Base-by-base conservation (phyloP, 2,329 filamentous ascomycete species). In the Monosporascus ibericus region DNA sequence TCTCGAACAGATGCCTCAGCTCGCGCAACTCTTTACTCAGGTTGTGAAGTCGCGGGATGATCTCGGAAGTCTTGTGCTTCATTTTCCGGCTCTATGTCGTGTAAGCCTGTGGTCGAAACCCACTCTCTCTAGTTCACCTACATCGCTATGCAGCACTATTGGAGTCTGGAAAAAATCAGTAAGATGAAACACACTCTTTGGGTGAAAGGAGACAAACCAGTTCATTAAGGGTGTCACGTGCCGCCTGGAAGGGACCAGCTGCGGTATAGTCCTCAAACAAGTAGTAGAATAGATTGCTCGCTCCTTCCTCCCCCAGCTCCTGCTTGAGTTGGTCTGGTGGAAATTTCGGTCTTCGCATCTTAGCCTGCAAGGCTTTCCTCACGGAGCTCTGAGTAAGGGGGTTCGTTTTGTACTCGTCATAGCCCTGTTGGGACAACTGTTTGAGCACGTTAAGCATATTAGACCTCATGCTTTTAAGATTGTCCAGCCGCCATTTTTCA, bases 251-350 rank as follows among this genome's bases (percentile, higher is more conserved):
- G 25, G 76, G 76, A 49, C 80, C 81, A 1, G 80, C 81, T 3
- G 81, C 80, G 37, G 76, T 75, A 72, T 84, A 86, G 61, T 86
- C 83, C 60, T 87, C 83, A 60, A 86, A 86, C 0, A 86, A 68
- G 60, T 85, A 86, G 64, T 85, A 86, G 67, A 86, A 85, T 3
- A 86, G 69, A 20, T 83, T 72, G 20, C 81, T 82, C 0, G 82
- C 77, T 1, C 77, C 76, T 58, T 85, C 82, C 2, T 65, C 57
- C 3, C 68, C 69, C 6, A 65, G 18, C 48, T 25, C 22, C 7
- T 30, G 24, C 14, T 24, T 1, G 22, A 11, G 42, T 6, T 30
- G 15, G 7, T 46, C 20, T 46, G 22, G 17, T 9, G 27, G 14
- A 17, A 15, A 2, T 22, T 53, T 6, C 67, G 59, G 65, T 57